Conservation (phyloP, 352 stramenopile species). For the Achlya hypogyna region DNA sequence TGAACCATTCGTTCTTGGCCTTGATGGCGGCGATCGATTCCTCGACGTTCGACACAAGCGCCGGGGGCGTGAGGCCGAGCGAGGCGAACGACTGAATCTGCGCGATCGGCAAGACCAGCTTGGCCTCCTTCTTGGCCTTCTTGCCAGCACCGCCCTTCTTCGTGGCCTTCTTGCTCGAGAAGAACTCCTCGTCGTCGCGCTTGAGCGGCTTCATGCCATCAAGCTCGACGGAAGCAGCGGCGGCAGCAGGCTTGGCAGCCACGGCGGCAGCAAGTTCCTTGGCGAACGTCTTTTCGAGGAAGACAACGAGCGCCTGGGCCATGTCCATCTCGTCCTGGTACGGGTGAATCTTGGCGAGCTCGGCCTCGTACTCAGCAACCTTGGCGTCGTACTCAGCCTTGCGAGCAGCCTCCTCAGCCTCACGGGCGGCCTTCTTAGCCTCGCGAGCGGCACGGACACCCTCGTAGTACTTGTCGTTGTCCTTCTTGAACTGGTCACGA, state of each 20-base stretch:
- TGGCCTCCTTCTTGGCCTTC: slow-evolving; percentile 73
- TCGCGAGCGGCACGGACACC: slow-evolving; percentile 81
- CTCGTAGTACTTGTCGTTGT: slow-evolving; percentile 92
- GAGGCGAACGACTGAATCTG: slow-evolving; percentile 88
- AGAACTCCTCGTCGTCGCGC: slow-evolving; percentile 79
- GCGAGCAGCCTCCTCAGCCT: slow-evolving; percentile 72
- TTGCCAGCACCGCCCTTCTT: slow-evolving; percentile 59
- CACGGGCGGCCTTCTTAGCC: slow-evolving; percentile 75
- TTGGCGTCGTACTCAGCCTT: slow-evolving; percentile 87
- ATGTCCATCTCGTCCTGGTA: slow-evolving; percentile 95
- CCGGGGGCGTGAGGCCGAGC: slow-evolving; percentile 84
- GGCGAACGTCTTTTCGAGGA: slow-evolving; percentile 88
- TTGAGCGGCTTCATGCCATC: slow-evolving; percentile 89
- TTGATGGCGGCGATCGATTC: slow-evolving; percentile 89
- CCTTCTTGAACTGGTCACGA: slow-evolving; percentile 82
- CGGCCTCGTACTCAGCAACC: slow-evolving; percentile 93
- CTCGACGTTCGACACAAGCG: slow-evolving; percentile 67
- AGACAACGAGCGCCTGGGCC: slow-evolving; percentile 89
- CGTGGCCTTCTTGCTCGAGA: slow-evolving; percentile 53
- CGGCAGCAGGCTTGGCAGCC: slow-evolving; percentile 29
- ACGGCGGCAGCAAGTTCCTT: slow-evolving; percentile 66
- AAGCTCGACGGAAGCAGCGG: slow-evolving; percentile 57
- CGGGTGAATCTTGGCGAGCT: slow-evolving; percentile 93
- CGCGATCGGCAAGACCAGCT: slow-evolving; percentile 66
- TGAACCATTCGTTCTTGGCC: slow-evolving; percentile 91